Evolutionary conservation across 441 rosid genomes (phyloP), one percentile per base, ranked within the genome.

Genomic region (Capsella rubella): DNA sequence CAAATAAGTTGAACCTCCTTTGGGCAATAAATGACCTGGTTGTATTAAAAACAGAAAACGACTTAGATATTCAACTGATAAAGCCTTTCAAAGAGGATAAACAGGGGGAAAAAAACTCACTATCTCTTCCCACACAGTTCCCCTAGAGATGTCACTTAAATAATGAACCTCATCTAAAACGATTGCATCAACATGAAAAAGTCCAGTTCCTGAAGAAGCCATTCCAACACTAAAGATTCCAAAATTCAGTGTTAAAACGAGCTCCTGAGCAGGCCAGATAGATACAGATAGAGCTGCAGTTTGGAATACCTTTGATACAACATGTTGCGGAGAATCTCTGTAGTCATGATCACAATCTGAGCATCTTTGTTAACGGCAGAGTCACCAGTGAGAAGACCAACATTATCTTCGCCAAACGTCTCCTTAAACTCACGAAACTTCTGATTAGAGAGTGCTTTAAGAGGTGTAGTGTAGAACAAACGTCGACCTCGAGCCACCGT

Each of bases 101-200:
- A 60, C n/a, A 3, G 11, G 25, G 42, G 11, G 55, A 61, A 28
- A 75, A 29, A 52, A 39, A 87, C 99, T 84, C 84, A 92, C 99
- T 49, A 92, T 95, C 86, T 95, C 99, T 84, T 95, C 99, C 99
- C 99, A 94, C 50, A 94, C 99, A 34, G 99, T 94, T 49, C 99
- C 99, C 55, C 99, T 92, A 75, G 95, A 95, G 51, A 95, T 92
- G 57, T 95, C 97, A 46, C 99, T 92, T 69, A 95, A 80, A 84
- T 89, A 95, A 87, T 95, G 99, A 86, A 95, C 99, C 87, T 92
- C 99, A 64, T 95, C 99, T 75, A 92, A 81, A 86, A 95, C 90
- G 83, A 95, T 87, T 12, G 83, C 95, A 83, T 95, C 97, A 69
- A 95, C 97, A 75, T 84, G 89, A 71, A 90, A 85, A 76, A 95